Evolutionary conservation across 441 rosid genomes (phyloP).

Genomic region (Corymbia citriodora): DNA sequence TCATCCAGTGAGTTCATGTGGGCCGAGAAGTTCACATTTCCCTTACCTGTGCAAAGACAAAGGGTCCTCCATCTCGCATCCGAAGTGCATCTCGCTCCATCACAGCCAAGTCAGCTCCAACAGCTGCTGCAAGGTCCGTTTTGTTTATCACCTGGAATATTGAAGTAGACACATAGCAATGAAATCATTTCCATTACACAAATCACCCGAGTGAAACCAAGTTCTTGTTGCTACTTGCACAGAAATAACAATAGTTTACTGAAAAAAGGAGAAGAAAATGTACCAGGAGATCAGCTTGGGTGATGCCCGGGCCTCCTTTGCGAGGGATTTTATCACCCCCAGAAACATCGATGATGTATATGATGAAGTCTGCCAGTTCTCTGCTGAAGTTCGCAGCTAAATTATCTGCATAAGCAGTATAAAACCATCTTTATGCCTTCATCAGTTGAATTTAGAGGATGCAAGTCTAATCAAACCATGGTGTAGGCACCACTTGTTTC

Average conservation of each 20-base stretch:
- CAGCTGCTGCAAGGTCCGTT: slow-evolving; percentile 90
- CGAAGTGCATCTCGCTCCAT: slow-evolving; percentile 89
- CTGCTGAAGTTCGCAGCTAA: slow-evolving; percentile 97
- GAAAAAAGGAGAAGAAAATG: not conserved
- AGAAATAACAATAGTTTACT: not conserved
- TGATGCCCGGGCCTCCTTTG: slow-evolving; percentile 98
- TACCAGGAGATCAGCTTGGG: slow-evolving; percentile 96
- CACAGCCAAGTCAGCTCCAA: slow-evolving; percentile 80
- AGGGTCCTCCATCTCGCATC: slow-evolving; percentile 98
- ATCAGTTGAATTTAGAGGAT: not conserved
- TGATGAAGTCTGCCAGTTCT: slow-evolving; percentile 96
- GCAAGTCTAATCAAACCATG: not conserved
- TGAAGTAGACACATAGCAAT: not conserved
- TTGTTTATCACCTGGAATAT: slow-evolving; percentile 80
- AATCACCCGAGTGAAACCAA: not conserved
- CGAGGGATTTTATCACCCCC: slow-evolving; percentile 95
- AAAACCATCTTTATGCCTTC: not conserved
- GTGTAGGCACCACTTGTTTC: not conserved
- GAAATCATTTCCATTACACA: not conserved
- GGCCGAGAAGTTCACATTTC: not conserved
- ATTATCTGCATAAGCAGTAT: slow-evolving; percentile 52
- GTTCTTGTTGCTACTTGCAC: not conserved
- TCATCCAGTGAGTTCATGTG: not conserved
- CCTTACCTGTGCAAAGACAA: slow-evolving; percentile 89
- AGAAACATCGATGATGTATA: slow-evolving; percentile 92